Evolutionary conservation across 2,329 filamentous ascomycete species (phyloP).

Genomic region (Phialophora verrucosa): DNA sequence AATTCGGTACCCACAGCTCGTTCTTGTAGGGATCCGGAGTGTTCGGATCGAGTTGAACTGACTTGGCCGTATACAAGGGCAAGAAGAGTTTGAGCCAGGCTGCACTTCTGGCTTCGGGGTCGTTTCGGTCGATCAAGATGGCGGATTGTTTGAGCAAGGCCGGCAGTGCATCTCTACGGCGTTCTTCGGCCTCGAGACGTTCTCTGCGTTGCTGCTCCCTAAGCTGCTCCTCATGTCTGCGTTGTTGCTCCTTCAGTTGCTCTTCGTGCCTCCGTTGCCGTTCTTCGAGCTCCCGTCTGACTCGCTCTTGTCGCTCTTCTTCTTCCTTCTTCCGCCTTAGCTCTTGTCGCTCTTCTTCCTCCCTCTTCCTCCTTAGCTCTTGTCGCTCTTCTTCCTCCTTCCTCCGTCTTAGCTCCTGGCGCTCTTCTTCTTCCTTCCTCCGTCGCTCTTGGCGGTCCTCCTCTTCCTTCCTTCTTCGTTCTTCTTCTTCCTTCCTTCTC

Average conservation of each 20-base stretch:
- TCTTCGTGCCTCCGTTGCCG: constrained; percentile 51
- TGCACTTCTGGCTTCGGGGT: constrained; percentile 50
- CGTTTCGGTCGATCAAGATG: constrained; percentile 52
- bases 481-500: constrained; percentile 41
- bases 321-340: constrained; percentile 22
- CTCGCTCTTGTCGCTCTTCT: constrained; percentile 44
- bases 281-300: constrained; percentile 46
- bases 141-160: constrained; percentile 53
- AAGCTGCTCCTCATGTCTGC: constrained; percentile 49
- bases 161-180: constrained; percentile 54
- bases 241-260: constrained; percentile 46
- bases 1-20: constrained; percentile 57
- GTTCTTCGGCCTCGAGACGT: constrained; percentile 54
- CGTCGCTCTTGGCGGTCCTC: constrained; percentile 53
- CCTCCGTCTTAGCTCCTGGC: constrained; percentile 43
- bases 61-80: constrained; percentile 53
- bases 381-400: constrained; percentile 55
- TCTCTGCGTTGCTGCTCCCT: constrained; percentile 48
- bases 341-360: constrained; percentile 51
- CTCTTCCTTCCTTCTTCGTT: constrained; percentile 34
- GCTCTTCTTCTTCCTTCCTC: constrained; percentile 51
- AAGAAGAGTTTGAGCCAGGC: constrained; percentile 54
- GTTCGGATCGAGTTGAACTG: constrained; percentile 50
- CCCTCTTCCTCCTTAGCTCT: background rate
- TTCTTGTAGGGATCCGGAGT: constrained; percentile 47